A percentile compares a stretch with the other conserved stretches of the same genome.
These are phyloP conservation scores for Entonaema liquescens DNA, from an alignment of 495 filamentous ascomycete genomes.

Conservation along the genomic window DNA sequence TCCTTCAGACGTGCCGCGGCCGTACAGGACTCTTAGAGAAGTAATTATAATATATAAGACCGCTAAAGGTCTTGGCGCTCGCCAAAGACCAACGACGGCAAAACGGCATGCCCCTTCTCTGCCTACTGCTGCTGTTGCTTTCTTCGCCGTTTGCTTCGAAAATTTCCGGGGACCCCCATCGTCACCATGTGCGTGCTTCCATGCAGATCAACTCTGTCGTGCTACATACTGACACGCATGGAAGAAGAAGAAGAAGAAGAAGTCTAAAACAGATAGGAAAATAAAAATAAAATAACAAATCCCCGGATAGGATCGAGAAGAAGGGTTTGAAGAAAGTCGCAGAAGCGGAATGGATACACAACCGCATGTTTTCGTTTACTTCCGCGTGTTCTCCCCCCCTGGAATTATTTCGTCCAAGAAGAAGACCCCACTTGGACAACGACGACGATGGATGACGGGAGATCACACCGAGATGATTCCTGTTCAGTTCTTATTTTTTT, in stretches of 20 bases:
- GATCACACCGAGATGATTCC: neutral
- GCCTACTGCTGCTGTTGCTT: neutral
- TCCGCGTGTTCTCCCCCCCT: neutral
- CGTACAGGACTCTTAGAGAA: neutral
- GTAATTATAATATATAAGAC: constrained; percentile 1
- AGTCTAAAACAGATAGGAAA: neutral
- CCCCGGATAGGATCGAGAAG: neutral
- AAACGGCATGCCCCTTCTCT: neutral
- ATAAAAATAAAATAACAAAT: no score
- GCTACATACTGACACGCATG: neutral
- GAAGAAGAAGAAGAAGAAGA: neutral
- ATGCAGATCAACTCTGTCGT: constrained; percentile 1
- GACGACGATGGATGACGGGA: neutral
- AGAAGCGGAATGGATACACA: neutral
- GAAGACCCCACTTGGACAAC: neutral
- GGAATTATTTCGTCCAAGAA: neutral
- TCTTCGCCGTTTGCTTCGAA: neutral
- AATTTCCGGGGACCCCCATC: neutral
- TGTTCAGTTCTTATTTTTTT: neutral
- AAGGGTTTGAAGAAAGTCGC: neutral
- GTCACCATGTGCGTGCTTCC: neutral
- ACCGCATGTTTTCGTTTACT: neutral
- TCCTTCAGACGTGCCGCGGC: constrained; percentile 18
- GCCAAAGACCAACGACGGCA: neutral
- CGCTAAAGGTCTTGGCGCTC: constrained; percentile 3